Evolutionary conservation across 352 stramenopile species (phyloP), one percentile per base, ranked within the genome.

Genomic region (Phytopythium vexans): DNA sequence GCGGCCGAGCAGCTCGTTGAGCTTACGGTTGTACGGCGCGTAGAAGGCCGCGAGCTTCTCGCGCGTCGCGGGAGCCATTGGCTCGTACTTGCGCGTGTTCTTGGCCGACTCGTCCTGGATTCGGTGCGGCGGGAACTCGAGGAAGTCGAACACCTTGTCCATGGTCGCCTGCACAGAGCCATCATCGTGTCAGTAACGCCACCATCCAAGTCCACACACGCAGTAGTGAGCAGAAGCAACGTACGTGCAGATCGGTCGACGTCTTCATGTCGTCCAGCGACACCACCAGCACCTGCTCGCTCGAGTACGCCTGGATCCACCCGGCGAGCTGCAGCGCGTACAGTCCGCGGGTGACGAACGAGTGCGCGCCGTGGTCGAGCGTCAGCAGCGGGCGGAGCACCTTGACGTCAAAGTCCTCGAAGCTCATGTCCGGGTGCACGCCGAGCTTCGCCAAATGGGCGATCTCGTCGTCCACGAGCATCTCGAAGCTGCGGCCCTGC

Each of bases 241-340:
- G 53, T 73, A 87, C 72, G 41, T 92, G 72, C 33, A 92, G 64
- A 21, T 72, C 71, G 3, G 87, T 57, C 0, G 67, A 58, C 5
- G 64, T 86, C 71, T 89, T 94, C 72, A 98, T 97, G 31, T 98
- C 91, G 51, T 99, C 95, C 36, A 98, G 70, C 45, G 84, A 94
- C 11, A 98, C 57, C 10, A 98, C 72, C 44, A 98, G 62, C 48
- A 99, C 93, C 44, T 96, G 89, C 37, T 97, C 73, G 15, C 64
- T 66, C 8, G 74, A 66, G 56, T 98, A 99, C 1, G 89, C 87
- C 15, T 86, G 56, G 1, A 98, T 74, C 97, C 97, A 99, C 6
- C 83, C 83, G 31, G 76, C 53, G 16, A 99, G 72, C 70, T 99
- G 95, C 32, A 99, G 66, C 41, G 86, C 95, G 66, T 99, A 99